A percentile compares a stretch with the other conserved stretches of the same genome.
Evolutionary conservation across 257 asterid genomes (phyloP).

Genomic region (Solanum pimpinellifolium): DNA sequence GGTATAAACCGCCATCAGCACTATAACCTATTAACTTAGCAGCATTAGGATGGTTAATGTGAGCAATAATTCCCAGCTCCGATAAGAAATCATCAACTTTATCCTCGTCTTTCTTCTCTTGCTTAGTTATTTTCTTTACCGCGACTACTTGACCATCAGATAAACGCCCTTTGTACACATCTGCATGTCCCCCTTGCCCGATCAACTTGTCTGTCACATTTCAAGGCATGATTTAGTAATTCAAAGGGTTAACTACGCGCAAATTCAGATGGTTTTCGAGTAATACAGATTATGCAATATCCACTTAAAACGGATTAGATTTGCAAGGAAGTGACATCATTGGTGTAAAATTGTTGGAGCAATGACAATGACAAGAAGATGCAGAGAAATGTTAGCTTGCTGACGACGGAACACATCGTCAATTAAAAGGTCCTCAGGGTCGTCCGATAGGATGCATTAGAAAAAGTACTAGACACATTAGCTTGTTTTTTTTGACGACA

Average conservation of each 20-base stretch:
- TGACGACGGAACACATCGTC: too few relatives aligned
- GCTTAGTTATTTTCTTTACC: slow-evolving; percentile 59
- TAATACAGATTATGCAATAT: neutral
- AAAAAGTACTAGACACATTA: neutral
- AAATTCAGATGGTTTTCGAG: neutral
- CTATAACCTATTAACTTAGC: slow-evolving; percentile 80
- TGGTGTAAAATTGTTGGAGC: neutral
- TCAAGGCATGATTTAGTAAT: neutral
- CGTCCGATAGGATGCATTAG: neutral
- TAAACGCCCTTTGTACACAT: slow-evolving; percentile 70
- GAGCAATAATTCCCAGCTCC: slow-evolving; percentile 90
- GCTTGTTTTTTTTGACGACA: too few relatives aligned
- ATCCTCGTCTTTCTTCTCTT: slow-evolving; percentile 58
- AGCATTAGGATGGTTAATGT: slow-evolving; percentile 75
- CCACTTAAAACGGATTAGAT: neutral
- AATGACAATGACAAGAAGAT: neutral
- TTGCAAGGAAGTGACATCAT: neutral
- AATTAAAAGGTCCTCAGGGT: neutral
- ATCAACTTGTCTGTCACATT: slow-evolving; percentile 47
- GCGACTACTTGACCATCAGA: slow-evolving; percentile 78
- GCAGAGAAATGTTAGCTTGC: neutral
- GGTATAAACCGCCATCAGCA: slow-evolving; percentile 59
- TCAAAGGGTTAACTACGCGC: neutral
- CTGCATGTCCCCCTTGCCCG: slow-evolving; percentile 94
- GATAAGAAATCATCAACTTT: slow-evolving; percentile 76